Base-by-base conservation (phyloP, 192 early-diverging fungal species). In the Chytriomyces hyalinus region DNA sequence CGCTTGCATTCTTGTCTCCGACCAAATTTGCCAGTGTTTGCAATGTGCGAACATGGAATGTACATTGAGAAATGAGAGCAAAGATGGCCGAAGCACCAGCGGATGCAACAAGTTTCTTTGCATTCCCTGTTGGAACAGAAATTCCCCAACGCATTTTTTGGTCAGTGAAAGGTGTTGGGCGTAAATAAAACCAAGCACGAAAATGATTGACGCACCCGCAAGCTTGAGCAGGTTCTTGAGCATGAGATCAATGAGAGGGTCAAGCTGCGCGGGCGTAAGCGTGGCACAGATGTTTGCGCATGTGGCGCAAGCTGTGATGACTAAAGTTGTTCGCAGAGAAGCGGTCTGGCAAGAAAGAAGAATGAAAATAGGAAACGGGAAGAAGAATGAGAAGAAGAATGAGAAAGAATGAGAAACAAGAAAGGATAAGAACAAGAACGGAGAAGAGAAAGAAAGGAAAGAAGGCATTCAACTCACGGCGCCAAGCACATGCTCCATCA, bases 81-180 rank as follows among this genome's bases (percentile, higher is more conserved):
- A 68, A 43, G 0, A 81, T 72, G 20, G 78, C 72, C 43, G 73
- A 69, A 50, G 70, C 60, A 17, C 61, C 70, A n/a, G 79, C 73
- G 0, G 81, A 61, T 5, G 77, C 63, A 49, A 85, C 65, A 51
- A 85, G 75, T 67, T 85, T 85, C 63, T 85, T 84, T 70, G 68
- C 22, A 26, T 43, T 48, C 26, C 68, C 68, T 70, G 47, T 36
- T 36, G 36, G 36, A 36, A 36, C 36, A 36, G 36, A 36, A 36
- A 36, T 36, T 1, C 36, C 36, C 36, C 36, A 36, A 36, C 36
- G 36, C 1, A 36, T 36, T 36, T 36, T 36, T 36, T 36, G 0
- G 36, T 36, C 36, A 36, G 36, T 36, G 36, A 36, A 36, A 36
- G 36, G 36, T 36, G 36, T 36, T 36, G 36, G 36, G 36, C 4